Evolutionary conservation across 305 asterid genomes (phyloP), one percentile per base, ranked within the genome.

Genomic region (Solanum hybrid): DNA sequence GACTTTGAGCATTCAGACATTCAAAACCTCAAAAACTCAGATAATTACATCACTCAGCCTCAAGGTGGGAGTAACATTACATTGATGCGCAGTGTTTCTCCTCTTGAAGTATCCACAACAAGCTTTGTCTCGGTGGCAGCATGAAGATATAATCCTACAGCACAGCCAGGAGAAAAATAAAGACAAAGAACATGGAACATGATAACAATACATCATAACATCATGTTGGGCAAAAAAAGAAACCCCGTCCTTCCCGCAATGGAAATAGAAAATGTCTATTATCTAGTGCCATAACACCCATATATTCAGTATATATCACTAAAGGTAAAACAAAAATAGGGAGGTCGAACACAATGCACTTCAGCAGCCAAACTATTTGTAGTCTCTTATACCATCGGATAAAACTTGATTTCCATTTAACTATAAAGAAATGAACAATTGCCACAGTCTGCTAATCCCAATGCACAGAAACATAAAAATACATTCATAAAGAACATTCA

Each of bases 51-150:
- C 34, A 73, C 73, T 6, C 28, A 88, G 75, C 46, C 28, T 57
- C 67, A 73, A 74, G 89, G 73, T 78, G 85, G 64, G 46, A 42
- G 74, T 40, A 20, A 33, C 20, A 61, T 36, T 96, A 97, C 99
- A 95, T 97, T 96, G 91, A 96, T 97, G 46, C 97, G 98, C 84
- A 96, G 98, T 92, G 97, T 94, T 95, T 97, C 99, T 94, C 98
- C 99, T 92, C 99, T 96, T 89, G 98, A 96, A 8, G 99, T 97
- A 90, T 97, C 99, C 89, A 97, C 99, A 80, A 94, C 93, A 89
- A 97, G 96, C 90, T 94, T 93, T 83, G 98, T 96, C 96, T 95
- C 99, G 12, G 98, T 95, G 74, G 91, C 95, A 86, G 98, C 93
- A 92, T 96, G 95, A 80, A 97, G 97, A 93, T 95, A 97, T 90